Conservation (phyloP, 2,329 filamentous ascomycete genomes). For the Xylaria sp. region DNA sequence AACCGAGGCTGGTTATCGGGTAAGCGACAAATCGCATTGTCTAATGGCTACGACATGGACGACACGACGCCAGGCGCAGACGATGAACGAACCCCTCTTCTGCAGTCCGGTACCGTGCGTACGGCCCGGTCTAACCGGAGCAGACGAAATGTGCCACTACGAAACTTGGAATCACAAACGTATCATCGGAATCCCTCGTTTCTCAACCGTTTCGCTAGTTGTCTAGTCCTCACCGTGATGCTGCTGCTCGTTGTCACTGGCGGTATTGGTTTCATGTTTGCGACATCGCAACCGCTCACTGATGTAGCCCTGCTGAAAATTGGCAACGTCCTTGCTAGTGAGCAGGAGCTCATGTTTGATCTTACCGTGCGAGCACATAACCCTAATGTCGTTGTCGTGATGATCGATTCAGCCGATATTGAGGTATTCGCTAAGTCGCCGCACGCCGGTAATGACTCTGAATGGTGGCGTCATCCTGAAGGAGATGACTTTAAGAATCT, state of each 20-base stretch:
- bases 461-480: conserved; percentile 66
- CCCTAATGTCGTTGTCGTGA: conserved; percentile 90
- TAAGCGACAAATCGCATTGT: conserved; percentile 69
- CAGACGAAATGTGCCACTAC: conserved; percentile 65
- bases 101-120: conserved; percentile 67
- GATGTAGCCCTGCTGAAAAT: conserved; percentile 84
- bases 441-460: conserved; percentile 77
- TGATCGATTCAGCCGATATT: conserved; percentile 86
- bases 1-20: conserved; percentile 47
- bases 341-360: conserved; percentile 96
- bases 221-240: conserved; percentile 84
- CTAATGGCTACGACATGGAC: conserved; percentile 80
- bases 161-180: conserved; percentile 79
- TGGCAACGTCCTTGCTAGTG: conserved; percentile 89
- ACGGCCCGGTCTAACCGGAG: conserved; percentile 67
- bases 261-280: conserved; percentile 88
- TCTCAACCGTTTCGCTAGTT: conserved; percentile 82
- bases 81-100: conserved; percentile 87
- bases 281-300: conserved; percentile 86
- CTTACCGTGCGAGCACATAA: conserved; percentile 89
- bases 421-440: conserved; percentile 96
- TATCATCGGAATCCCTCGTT: conserved; percentile 72
- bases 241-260: conserved; percentile 85
- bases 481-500: conserved; percentile 47
- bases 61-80: conserved; percentile 80